Evolutionary conservation across 2,329 filamentous ascomycete genomes (phyloP).

Genomic region (Cadophora luteo-olivacea): DNA sequence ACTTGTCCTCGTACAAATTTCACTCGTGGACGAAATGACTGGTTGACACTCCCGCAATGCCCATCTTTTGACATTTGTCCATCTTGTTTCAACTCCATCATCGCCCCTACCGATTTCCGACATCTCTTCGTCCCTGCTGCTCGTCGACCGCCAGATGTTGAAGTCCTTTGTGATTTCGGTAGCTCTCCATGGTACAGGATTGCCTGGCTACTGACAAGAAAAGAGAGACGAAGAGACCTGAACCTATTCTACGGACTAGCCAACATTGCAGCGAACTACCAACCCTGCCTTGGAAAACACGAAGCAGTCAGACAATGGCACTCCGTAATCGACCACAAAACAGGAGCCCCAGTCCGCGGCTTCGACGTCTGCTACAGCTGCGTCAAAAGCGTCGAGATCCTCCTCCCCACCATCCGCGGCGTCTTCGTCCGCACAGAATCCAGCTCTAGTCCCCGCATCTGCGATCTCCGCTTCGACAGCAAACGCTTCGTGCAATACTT

Average conservation of each 20-base stretch:
- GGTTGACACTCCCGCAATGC: conserved; percentile 77
- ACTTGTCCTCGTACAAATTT: conserved; percentile 72
- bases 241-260: conserved; percentile 74
- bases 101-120: conserved; percentile 71
- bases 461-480: conserved; percentile 70
- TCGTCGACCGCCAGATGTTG: conserved; percentile 60
- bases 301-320: conserved; percentile 73
- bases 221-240: conserved; percentile 70
- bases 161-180: conserved; percentile 80
- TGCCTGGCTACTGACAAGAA: conserved; percentile 81
- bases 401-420: conserved; percentile 76
- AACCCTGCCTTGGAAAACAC: conserved; percentile 63
- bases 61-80: conserved; percentile 83
- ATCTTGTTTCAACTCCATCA: conserved; percentile 75
- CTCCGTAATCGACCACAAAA: conserved; percentile 73
- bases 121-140: conserved; percentile 69
- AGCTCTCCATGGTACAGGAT: conserved; percentile 80
- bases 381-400: conserved; percentile 70
- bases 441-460: conserved; percentile 60
- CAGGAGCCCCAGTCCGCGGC: conserved; percentile 66
- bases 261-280: conserved; percentile 62
- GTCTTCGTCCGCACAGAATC: conserved; percentile 60
- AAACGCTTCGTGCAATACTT: conserved; percentile 65
- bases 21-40: conserved; percentile 72
- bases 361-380: conserved; percentile 82